A percentile compares a stretch with the other conserved stretches of the same genome.
Conservation (phyloP, 768 basidiomycete species). For the Xerocomus potaroensis region DNA sequence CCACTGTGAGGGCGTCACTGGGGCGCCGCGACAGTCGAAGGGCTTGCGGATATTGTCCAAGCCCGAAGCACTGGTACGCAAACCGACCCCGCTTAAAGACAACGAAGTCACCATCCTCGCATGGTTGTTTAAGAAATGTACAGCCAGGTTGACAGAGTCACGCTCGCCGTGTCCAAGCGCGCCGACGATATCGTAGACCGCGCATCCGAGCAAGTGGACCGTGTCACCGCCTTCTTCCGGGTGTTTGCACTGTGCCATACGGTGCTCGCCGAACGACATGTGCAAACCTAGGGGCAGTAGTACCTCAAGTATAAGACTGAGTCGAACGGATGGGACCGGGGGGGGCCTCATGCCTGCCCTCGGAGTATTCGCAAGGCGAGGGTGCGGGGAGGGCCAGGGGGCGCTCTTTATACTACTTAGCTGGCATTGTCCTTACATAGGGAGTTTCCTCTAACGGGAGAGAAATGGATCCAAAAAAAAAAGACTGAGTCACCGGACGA, state of each 20-base stretch:
- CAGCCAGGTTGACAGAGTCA: constrained; percentile 73
- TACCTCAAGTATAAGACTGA: constrained; percentile 87
- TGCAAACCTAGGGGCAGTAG: constrained; percentile 56
- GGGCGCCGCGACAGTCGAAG: constrained; percentile 88
- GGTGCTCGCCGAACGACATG: constrained; percentile 77
- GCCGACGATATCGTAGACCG: constrained; percentile 72
- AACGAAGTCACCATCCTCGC: constrained; percentile 74
- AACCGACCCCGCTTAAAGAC: constrained; percentile 61
- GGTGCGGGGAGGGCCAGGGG: too few species aligned
- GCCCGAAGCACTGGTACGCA: constrained; percentile 65
- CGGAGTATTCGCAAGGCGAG: too few species aligned
- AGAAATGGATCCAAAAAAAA: too few species aligned
- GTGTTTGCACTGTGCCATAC: constrained; percentile 92
- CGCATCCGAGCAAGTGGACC: constrained; percentile 51
- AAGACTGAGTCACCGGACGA: constrained; percentile 97
- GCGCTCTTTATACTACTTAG: too few species aligned
- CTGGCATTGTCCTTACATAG: too few species aligned
- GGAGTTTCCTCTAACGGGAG: too few species aligned
- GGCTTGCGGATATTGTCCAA: constrained; percentile 59
- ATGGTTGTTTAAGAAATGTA: constrained; percentile 85
- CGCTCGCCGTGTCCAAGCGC: constrained; percentile 82
- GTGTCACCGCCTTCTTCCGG: constrained; percentile 85
- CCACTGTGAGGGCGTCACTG: constrained; percentile 94
- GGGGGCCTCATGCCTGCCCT: too few species aligned
- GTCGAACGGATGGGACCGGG: too few species aligned